Evolutionary conservation across 2,329 filamentous ascomycete genomes (phyloP).

Genomic region (Sporothrix inflata): DNA sequence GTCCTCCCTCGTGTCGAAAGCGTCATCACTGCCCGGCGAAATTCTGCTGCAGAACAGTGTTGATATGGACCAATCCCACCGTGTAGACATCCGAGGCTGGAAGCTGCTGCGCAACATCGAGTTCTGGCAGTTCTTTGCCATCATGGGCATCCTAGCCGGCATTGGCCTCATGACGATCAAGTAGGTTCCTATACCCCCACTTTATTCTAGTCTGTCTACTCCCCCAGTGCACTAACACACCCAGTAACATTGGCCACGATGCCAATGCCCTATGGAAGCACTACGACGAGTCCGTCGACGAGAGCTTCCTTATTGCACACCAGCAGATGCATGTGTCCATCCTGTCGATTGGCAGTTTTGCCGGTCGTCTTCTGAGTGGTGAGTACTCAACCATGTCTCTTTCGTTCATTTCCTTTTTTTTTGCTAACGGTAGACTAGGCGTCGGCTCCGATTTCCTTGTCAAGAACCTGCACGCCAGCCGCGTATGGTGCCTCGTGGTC

Average conservation of each 20-base stretch:
- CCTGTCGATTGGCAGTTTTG: conserved; percentile 85
- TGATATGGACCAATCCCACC: conserved; percentile 74
- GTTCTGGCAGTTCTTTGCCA: conserved; percentile 88
- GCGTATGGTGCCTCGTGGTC: conserved; percentile 86
- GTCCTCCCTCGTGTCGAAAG: conserved; percentile 74
- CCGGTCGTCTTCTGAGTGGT: conserved; percentile 78
- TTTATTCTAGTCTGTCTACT: not conserved
- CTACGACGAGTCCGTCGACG: conserved; percentile 72
- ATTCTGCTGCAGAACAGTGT: conserved; percentile 61
- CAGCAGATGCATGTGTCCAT: conserved; percentile 95
- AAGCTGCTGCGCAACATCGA: conserved; percentile 71
- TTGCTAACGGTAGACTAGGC: conserved; percentile 50
- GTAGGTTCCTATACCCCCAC: conserved; percentile 57
- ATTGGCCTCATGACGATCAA: conserved; percentile 99
- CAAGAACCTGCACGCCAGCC: conserved; percentile 76
- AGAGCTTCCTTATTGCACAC: conserved; percentile 75
- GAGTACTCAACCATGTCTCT: conserved; percentile 37
- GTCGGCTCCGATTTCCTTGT: conserved; percentile 91
- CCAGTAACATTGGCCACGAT: conserved; percentile 91
- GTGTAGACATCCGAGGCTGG: conserved; percentile 88
- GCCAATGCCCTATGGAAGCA: conserved; percentile 86
- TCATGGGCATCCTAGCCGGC: conserved; percentile 89
- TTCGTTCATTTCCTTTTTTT: not conserved
- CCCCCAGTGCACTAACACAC: not conserved
- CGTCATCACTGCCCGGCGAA: conserved; percentile 56